These are phyloP conservation scores for Fonsecaea erecta DNA, from an alignment of 2,329 filamentous ascomycete species.

Conservation along the genomic window DNA sequence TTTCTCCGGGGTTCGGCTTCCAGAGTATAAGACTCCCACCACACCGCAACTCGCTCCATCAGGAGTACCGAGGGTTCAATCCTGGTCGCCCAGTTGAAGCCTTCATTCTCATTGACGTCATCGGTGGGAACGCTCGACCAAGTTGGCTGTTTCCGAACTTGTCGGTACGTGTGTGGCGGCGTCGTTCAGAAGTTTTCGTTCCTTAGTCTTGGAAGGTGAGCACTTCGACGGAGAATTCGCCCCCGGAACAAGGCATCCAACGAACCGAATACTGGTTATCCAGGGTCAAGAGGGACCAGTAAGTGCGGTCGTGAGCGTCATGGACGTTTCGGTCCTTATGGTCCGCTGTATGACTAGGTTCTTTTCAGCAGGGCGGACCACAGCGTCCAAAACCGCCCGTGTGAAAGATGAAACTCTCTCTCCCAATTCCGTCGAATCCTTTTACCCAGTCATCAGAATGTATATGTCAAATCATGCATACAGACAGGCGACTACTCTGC, in stretches of 20 bases:
- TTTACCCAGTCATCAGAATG: no score
- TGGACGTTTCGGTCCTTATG: background rate
- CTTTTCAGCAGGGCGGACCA: background rate
- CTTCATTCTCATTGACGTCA: background rate
- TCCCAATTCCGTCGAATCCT: background rate
- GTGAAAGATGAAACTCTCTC: background rate
- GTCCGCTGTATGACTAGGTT: background rate
- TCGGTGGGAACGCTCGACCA: background rate
- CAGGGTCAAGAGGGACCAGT: background rate
- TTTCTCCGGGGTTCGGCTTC: background rate
- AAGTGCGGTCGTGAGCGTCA: background rate
- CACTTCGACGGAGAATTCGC: no score
- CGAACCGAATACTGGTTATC: background rate
- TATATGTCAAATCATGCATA: background rate
- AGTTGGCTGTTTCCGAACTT: background rate
- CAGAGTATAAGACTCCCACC: background rate
- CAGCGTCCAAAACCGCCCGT: background rate
- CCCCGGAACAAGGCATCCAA: background rate
- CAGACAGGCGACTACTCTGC: background rate
- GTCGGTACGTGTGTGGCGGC: background rate
- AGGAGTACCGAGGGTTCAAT: background rate
- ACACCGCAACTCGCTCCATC: background rate
- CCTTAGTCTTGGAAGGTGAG: background rate
- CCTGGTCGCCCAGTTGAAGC: background rate
- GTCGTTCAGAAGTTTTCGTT: background rate